Percentiles rank a stretch among this genome's conserved stretches.
These are phyloP conservation scores for Bothriochloa decipiens DNA, from an alignment of 176 grass and related monocot species.

Conservation along the genomic window DNA sequence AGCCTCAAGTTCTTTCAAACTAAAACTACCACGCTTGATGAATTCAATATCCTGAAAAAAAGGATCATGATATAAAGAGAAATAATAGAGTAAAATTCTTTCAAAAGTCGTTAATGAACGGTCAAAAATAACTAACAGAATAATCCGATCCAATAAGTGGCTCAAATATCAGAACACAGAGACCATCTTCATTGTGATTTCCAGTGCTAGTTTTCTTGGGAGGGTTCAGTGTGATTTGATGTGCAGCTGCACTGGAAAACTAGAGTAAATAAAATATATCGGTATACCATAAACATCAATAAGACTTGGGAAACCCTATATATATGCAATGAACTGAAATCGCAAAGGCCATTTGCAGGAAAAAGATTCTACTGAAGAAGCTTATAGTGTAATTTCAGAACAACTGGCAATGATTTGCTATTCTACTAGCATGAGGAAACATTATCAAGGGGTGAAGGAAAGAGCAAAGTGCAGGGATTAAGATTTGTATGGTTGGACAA, in stretches of 20 bases:
- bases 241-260: slow-evolving; percentile 83
- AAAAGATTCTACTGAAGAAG: slow-evolving; percentile 24
- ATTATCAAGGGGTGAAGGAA: not conserved
- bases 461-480: not conserved
- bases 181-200: slow-evolving; percentile 48
- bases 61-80: not conserved
- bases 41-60: slow-evolving; percentile 79
- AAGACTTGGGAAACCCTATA: not conserved
- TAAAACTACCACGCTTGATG: slow-evolving; percentile 73
- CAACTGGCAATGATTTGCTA: not conserved
- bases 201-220: slow-evolving; percentile 44
- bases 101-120: not conserved
- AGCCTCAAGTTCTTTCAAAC: slow-evolving; percentile 77
- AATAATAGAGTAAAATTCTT: slow-evolving; percentile 18
- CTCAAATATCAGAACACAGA: slow-evolving; percentile 79
- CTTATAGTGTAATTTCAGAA: slow-evolving; percentile 16
- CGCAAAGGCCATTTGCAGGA: slow-evolving; percentile 2
- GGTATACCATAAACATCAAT: not conserved
- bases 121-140: slow-evolving; percentile 55
- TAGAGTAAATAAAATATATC: slow-evolving; percentile 41
- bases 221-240: slow-evolving; percentile 68
- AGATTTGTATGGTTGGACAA: not conserved
- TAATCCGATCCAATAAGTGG: slow-evolving; percentile 67
- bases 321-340: slow-evolving; percentile 23
- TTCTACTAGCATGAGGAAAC: not conserved